phyloP scores from a whole-genome alignment of 2,329 filamentous ascomycete species.

The Talaromyces verruculosus region DNA sequence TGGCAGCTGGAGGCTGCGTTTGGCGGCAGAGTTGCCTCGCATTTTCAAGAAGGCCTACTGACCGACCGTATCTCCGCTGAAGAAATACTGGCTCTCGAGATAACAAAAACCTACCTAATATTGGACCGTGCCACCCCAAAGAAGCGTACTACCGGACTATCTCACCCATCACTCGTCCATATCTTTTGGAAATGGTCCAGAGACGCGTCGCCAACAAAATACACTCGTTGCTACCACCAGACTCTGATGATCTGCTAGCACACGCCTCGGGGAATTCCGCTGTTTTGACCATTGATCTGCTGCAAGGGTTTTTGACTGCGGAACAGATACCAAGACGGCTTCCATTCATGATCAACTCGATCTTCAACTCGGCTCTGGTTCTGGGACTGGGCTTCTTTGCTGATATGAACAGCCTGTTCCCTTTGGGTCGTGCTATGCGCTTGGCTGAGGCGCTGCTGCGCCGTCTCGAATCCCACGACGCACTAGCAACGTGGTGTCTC shows the following conservation, averaged over 20 bases:
- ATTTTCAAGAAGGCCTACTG: not conserved
- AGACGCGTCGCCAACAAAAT: not conserved
- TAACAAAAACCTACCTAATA: not conserved
- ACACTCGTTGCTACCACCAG: not conserved
- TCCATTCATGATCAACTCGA: constrained; percentile 3
- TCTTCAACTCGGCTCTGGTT: not conserved
- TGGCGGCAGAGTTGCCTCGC: not conserved
- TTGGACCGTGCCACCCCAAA: not conserved
- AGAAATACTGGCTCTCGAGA: not conserved
- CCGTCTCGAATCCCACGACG: not conserved
- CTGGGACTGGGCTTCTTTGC: not conserved
- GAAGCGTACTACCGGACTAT: constrained; percentile 4
- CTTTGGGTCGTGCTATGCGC: not conserved
- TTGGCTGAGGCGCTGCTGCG: not conserved
- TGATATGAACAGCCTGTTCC: not conserved
- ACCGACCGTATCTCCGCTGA: not conserved
- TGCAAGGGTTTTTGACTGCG: not conserved
- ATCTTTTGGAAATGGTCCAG: constrained; percentile 6
- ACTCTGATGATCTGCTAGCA: not conserved
- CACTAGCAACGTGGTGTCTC: constrained; percentile 1
- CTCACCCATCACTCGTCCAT: not conserved
- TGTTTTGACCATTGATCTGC: not conserved
- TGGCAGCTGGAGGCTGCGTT: not conserved
- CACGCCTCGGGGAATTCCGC: not conserved
- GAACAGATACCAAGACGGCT: not conserved